These are phyloP conservation scores for Daldinia childiae DNA, from an alignment of 495 filamentous ascomycete species.

Conservation along the genomic window DNA sequence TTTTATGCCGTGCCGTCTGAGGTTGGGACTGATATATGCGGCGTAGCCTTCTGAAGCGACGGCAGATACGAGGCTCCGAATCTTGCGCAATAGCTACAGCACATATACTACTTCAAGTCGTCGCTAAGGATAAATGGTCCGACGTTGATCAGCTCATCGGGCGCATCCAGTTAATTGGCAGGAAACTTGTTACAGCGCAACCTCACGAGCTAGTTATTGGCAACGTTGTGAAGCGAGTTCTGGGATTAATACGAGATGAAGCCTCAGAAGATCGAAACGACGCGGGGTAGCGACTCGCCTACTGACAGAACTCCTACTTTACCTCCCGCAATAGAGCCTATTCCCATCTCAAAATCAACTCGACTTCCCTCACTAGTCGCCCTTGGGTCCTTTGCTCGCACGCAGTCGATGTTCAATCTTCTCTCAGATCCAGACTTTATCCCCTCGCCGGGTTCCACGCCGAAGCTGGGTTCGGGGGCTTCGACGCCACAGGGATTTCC, in stretches of 20 bases:
- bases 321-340: slow-evolving; percentile 36
- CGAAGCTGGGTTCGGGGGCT: slow-evolving; percentile 49
- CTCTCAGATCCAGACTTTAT: slow-evolving; percentile 60
- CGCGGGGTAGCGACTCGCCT: slow-evolving; percentile 62
- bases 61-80: slow-evolving; percentile 86
- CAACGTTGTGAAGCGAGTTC: slow-evolving; percentile 88
- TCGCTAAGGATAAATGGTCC: slow-evolving; percentile 73
- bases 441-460: slow-evolving; percentile 49
- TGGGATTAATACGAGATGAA: slow-evolving; percentile 92
- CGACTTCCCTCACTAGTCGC: slow-evolving; percentile 65
- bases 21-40: slow-evolving; percentile 6
- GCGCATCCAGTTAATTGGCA: slow-evolving; percentile 78
- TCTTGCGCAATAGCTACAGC: slow-evolving; percentile 91
- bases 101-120: slow-evolving; percentile 83
- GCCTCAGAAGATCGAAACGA: slow-evolving; percentile 80
- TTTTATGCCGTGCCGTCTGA: slow-evolving; percentile 16
- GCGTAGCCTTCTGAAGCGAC: slow-evolving; percentile 81
- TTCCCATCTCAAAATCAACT: slow-evolving; percentile 43
- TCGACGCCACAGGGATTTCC: slow-evolving; percentile 53
- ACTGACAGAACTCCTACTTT: slow-evolving; percentile 39
- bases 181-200: slow-evolving; percentile 78
- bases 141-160: slow-evolving; percentile 81
- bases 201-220: slow-evolving; percentile 91
- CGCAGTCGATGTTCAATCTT: slow-evolving; percentile 84
- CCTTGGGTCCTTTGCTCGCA: slow-evolving; percentile 64